Evolutionary conservation across 2,329 filamentous ascomycete genomes (phyloP), one percentile per base, ranked within the genome.

Genomic region (Cucurbitaria berberidis): DNA sequence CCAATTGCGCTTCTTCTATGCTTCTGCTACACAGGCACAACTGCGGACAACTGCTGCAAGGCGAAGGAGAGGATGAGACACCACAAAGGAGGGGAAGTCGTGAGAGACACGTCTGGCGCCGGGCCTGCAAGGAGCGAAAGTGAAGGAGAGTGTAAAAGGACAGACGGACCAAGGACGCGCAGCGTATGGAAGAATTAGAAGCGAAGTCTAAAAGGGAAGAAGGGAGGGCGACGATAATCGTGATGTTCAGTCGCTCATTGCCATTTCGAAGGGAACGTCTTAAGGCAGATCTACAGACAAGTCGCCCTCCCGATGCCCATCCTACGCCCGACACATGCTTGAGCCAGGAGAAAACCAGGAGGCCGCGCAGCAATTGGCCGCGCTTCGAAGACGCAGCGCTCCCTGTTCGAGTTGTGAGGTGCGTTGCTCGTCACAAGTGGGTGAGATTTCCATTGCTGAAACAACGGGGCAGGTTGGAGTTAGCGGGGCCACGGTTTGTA

Each of bases 51-150:
- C 50, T 56, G 48, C 62, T 64, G 66, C 61, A 71, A 68, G 64
- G 67, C 57, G 58, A 60, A 60, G 52, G 61, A 64, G 47, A 51
- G 55, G 51, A 47, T 59, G 58, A 63, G 63, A 67, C 56, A 62
- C n/a, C 40, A 36, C 44, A 55, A 65, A 65, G 51, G 57, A 64
- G 57, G 53, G 51, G 43, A 63, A 32, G 47, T 52, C 46, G 45
- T 59, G 43, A 48, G 42, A 52, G 29, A 48, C 45, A 46, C 41
- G 39, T 52, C 48, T 51, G 66, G 67, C 64, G 48, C 64, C 60
- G 57, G 67, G 63, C 66, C 64, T 69, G 69, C 65, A 72, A 72
- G 64, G 67, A 68, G 62, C 30, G 55, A 49, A 48, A 62, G 63
- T 52, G 40, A 55, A 55, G 48, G 47, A 52, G 32, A 26, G 40